A percentile compares a stretch with the other conserved stretches of the same genome.
Conservation (phyloP, 2,329 filamentous ascomycete species). For the Dryadomyces sulphureus region DNA sequence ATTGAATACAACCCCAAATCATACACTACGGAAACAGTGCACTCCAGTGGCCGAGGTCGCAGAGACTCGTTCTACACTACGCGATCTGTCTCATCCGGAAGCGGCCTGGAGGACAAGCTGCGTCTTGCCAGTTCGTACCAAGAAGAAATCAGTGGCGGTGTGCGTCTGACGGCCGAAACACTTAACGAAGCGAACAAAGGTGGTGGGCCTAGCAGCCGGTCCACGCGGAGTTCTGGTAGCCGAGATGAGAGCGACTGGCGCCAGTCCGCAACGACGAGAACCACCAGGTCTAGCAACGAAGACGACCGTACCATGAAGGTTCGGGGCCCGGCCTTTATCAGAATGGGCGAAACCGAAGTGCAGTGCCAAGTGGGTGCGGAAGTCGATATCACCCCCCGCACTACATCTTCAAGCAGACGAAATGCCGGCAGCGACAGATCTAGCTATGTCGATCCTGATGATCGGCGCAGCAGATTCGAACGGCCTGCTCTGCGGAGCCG, state of each 20-base stretch:
- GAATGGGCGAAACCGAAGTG: slow-evolving; percentile 42
- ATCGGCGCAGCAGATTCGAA: slow-evolving; percentile 29
- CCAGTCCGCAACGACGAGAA: slow-evolving; percentile 45
- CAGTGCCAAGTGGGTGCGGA: slow-evolving; percentile 44
- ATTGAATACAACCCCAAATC: slow-evolving; percentile 21
- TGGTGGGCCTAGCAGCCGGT: slow-evolving; percentile 36
- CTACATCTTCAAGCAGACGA: slow-evolving; percentile 11
- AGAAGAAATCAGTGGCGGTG: slow-evolving; percentile 31
- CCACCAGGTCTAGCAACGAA: slow-evolving; percentile 40
- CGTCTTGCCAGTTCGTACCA: slow-evolving; percentile 34
- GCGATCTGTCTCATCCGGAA: slow-evolving; percentile 18
- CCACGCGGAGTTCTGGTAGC: slow-evolving; percentile 43
- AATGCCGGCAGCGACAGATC: slow-evolving; percentile 29
- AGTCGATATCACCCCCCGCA: slow-evolving; percentile 34
- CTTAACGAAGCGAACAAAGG: slow-evolving; percentile 35
- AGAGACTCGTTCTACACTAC: slow-evolving; percentile 26
- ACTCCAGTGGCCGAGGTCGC: slow-evolving; percentile 14
- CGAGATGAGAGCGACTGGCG: slow-evolving; percentile 50
- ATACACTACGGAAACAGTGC: slow-evolving; percentile 23
- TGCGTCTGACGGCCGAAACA: slow-evolving; percentile 38
- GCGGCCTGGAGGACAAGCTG: slow-evolving; percentile 25
- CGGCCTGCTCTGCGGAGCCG: slow-evolving; percentile 29
- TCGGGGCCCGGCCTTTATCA: slow-evolving; percentile 38
- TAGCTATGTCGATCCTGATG: slow-evolving; percentile 34
- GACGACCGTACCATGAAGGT: slow-evolving; percentile 50